phyloP scores from a whole-genome alignment of 2,329 filamentous ascomycete species.

The Botrytis paeoniae region DNA sequence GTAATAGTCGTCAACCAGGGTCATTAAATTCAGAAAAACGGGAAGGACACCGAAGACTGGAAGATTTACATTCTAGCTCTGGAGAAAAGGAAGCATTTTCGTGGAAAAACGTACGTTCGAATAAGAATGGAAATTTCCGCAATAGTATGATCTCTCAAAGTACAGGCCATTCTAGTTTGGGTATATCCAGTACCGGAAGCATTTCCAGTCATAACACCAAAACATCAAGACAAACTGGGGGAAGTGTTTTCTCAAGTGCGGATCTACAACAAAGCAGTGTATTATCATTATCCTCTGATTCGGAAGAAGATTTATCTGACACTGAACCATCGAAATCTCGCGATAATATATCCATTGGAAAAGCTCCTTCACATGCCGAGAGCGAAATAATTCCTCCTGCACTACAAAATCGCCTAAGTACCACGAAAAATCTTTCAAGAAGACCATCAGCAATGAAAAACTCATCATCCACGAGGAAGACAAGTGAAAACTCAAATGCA shows the following conservation, averaged over 20 bases:
- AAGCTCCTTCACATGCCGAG: conserved; percentile 16
- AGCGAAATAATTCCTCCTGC: conserved; percentile 17
- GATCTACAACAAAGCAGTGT: conserved; percentile 37
- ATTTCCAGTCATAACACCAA: conserved; percentile 37
- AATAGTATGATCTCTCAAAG: conserved; percentile 10
- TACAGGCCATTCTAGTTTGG: conserved; percentile 20
- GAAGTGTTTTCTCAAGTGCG: conserved; percentile 33
- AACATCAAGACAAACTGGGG: conserved; percentile 33
- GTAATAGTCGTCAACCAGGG: background rate
- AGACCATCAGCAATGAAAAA: background rate
- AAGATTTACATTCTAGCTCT: conserved; percentile 5
- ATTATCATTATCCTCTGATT: conserved; percentile 37
- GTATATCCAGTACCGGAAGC: conserved; percentile 34
- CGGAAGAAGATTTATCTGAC: conserved; percentile 32
- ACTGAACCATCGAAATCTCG: conserved; percentile 22
- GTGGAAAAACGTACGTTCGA: conserved; percentile 34
- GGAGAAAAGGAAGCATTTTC: conserved; percentile 25
- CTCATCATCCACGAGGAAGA: conserved; percentile 1
- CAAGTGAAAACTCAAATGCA: background rate
- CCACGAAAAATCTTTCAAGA: background rate
- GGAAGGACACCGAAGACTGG: conserved; percentile 8
- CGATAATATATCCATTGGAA: conserved; percentile 12
- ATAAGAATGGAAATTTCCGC: conserved; percentile 6
- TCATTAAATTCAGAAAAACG: background rate
- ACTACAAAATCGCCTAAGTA: conserved; percentile 3